Evolutionary conservation across 345 rosid species (phyloP), one percentile per base, ranked within the genome.

Genomic region (Lepidium africanum): DNA sequence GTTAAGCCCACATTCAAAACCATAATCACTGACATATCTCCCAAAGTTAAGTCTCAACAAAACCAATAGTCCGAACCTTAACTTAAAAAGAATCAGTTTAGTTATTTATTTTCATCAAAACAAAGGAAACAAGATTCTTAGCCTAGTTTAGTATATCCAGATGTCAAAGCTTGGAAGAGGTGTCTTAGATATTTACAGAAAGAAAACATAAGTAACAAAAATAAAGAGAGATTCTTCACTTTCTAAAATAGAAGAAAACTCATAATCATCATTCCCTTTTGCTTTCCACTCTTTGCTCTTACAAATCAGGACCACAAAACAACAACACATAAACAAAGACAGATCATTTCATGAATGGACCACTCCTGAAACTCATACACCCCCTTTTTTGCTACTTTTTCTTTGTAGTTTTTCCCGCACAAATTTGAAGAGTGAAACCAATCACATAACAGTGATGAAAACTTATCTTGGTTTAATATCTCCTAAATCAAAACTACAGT

Each of bases 201-300:
- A 67, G 46, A 67, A 51, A 65, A 72, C 60, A 57, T 11, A 30
- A 39, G 71, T 48, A 49, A 63, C 17, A 17, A 45, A 43, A 43
- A n/a, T 39, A 59, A 56, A 59, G 52, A 55, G 70, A 79, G 77
- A 76, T 54, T 76, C 80, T 73, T 54, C 65, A 61, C 74, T 68
- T 68, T 62, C 64, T 74, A 54, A 60, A 59, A 25, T 16, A 27
- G 63, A 45, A 74, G 69, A 61, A 37, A 36, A 59, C 63, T 67
- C 52, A 27, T n/a, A 5, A 61, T 53, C 73, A 53, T 38, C 73
- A 37, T 13, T 36, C 58, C 12, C 17, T 37, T 67, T 74, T 46
- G 14, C 54, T 60, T 59, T 51, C 51, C 50, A 49, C 68, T 52
- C 30, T 66, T 42, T 59, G 50, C 42, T 15, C 55, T 63, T 17